These are phyloP conservation scores for Mycena haematopus DNA, from an alignment of 768 basidiomycete species.

Conservation along the genomic window DNA sequence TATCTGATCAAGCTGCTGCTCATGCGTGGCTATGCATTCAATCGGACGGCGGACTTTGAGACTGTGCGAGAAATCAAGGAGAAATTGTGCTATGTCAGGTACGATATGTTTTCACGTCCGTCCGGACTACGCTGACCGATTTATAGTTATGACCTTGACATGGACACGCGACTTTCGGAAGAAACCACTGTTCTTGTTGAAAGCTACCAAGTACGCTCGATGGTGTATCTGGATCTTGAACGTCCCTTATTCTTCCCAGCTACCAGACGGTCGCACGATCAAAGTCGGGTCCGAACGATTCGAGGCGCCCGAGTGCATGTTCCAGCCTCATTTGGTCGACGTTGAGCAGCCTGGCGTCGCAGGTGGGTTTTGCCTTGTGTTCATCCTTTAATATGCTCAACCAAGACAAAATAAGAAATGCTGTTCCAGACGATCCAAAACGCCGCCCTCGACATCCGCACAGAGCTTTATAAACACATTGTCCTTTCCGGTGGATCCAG, in stretches of 20 bases:
- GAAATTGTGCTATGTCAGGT: conserved; percentile 98
- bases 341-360: conserved; percentile 96
- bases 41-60: conserved; percentile 99
- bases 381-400: not conserved
- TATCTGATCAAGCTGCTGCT: conserved; percentile 99
- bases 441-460: conserved; percentile 87
- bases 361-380: conserved; percentile 56
- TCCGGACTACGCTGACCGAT: not conserved
- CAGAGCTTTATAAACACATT: conserved; percentile 96
- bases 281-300: conserved; percentile 99
- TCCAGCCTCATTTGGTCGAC: conserved; percentile 98
- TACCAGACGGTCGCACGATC: conserved; percentile 94
- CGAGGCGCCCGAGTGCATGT: conserved; percentile 99
- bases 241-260: conserved; percentile 48
- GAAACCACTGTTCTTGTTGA: conserved; percentile 97
- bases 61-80: conserved; percentile 99
- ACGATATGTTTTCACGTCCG: not conserved
- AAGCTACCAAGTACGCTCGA: conserved; percentile 81
- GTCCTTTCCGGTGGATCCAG: conserved; percentile 97
- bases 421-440: conserved; percentile 94
- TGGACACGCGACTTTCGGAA: conserved; percentile 90
- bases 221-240: not conserved
- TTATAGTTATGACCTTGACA: conserved; percentile 91
- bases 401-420: conserved; percentile 65
- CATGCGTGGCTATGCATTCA: conserved; percentile 99